Evolutionary conservation across 345 rosid species (phyloP).

Genomic region (Iberis pinnata): DNA sequence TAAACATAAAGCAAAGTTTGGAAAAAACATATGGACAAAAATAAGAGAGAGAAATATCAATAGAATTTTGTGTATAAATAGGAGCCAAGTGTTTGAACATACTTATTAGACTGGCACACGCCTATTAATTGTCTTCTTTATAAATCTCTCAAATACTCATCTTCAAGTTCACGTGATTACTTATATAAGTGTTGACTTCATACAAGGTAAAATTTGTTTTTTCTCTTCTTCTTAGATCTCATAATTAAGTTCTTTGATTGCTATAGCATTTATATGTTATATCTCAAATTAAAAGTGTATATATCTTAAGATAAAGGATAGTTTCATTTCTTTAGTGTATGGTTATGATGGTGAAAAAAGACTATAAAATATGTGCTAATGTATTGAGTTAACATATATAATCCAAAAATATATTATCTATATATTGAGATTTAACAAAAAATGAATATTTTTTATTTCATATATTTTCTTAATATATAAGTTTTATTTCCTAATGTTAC

Average conservation of each 20-base stretch:
- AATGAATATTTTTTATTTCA: neutral
- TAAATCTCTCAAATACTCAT: slow-evolving; percentile 5
- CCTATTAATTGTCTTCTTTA: slow-evolving; percentile 7
- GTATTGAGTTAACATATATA: neutral
- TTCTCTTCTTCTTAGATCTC: slow-evolving; percentile 1
- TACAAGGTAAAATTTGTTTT: slow-evolving; percentile 9
- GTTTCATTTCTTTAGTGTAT: neutral
- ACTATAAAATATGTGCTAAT: neutral
- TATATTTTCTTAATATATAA: neutral
- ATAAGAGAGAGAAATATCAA: slow-evolving; percentile 9
- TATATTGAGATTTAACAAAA: too few relatives aligned
- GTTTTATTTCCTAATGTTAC: neutral
- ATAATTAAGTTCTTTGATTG: neutral
- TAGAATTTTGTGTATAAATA: slow-evolving; percentile 23
- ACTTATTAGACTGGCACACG: slow-evolving; percentile 24
- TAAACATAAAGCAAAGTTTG: slow-evolving; percentile 17
- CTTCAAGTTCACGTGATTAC: slow-evolving; percentile 24
- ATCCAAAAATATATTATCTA: too few relatives aligned
- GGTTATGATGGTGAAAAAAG: neutral
- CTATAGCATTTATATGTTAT: neutral
- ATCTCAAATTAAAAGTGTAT: neutral
- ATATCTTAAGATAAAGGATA: neutral
- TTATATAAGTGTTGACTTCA: neutral
- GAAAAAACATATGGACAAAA: slow-evolving; percentile 13
- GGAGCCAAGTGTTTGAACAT: slow-evolving; percentile 28